phyloP scores from a whole-genome alignment of 2,329 filamentous ascomycete species.

The Fusarium austroafricanum region DNA sequence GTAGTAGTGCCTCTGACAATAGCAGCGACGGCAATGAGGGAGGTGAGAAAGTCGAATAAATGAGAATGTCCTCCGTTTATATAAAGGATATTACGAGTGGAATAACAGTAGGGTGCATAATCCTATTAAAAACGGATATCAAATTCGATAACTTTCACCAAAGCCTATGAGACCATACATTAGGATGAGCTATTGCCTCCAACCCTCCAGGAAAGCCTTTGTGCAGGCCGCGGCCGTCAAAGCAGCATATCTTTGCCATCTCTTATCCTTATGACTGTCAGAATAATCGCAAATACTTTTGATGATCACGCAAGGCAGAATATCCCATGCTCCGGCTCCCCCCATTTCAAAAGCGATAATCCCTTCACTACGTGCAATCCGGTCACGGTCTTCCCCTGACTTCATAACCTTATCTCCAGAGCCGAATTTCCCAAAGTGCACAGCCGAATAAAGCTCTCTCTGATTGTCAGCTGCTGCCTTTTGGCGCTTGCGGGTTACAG shows the following conservation, averaged over 20 bases:
- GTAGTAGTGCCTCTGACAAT: too few species aligned
- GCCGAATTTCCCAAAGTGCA: neutral
- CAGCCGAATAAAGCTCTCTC: fast-evolving
- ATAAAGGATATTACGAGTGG: too few species aligned
- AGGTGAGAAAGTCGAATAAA: too few species aligned
- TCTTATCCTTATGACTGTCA: neutral
- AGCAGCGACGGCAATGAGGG: too few species aligned
- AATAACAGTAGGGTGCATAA: too few species aligned
- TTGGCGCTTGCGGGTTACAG: fast-evolving
- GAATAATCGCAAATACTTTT: neutral
- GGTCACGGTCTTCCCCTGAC: neutral
- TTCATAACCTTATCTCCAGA: neutral
- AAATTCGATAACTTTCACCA: too few species aligned
- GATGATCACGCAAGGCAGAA: neutral
- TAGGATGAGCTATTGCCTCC: neutral
- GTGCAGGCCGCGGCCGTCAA: fast-evolving
- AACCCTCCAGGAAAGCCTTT: neutral
- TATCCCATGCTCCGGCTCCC: neutral
- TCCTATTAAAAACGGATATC: too few species aligned
- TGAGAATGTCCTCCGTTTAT: too few species aligned
- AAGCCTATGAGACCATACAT: too few species aligned
- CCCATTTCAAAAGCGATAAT: neutral
- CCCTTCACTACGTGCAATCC: neutral
- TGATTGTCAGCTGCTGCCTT: fast-evolving
- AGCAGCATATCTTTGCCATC: neutral